These are phyloP conservation scores for Xylariaceae sp. DNA, from an alignment of 2,329 filamentous ascomycete species.

Conservation along the genomic window DNA sequence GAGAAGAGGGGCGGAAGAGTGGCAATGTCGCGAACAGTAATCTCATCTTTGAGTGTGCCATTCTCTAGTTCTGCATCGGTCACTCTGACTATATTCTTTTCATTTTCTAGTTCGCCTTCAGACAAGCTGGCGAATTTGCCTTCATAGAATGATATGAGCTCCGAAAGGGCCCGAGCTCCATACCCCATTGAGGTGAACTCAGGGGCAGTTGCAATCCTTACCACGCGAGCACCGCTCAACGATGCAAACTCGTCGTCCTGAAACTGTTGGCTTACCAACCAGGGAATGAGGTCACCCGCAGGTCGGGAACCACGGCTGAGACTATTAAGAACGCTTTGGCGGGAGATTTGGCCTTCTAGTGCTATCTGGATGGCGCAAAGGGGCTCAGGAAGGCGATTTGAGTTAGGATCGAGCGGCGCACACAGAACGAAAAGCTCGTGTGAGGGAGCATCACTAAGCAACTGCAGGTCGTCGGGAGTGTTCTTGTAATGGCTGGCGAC, in stretches of 20 bases:
- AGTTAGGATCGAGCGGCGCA: conserved; percentile 67
- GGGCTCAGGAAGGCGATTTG: conserved; percentile 78
- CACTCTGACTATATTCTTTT: conserved; percentile 66
- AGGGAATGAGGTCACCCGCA: conserved; percentile 90
- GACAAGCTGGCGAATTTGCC: conserved; percentile 82
- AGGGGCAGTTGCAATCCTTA: conserved; percentile 93
- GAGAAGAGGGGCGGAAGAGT: conserved; percentile 92
- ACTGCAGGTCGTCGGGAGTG: conserved; percentile 92
- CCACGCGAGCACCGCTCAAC: conserved; percentile 83
- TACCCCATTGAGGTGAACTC: conserved; percentile 93
- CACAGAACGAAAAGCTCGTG: conserved; percentile 95
- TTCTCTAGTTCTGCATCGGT: conserved; percentile 77
- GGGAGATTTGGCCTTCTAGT: conserved; percentile 90
- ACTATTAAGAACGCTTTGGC: conserved; percentile 84
- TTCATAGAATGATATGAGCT: conserved; percentile 89
- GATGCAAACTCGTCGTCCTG: conserved; percentile 95
- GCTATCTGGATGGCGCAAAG: conserved; percentile 93
- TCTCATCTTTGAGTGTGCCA: conserved; percentile 72
- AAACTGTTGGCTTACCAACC: conserved; percentile 96
- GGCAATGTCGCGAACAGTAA: conserved; percentile 82
- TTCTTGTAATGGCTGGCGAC: conserved; percentile 97
- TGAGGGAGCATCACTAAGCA: conserved; percentile 96
- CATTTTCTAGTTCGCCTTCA: conserved; percentile 55
- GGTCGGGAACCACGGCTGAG: conserved; percentile 84
- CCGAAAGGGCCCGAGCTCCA: conserved; percentile 78